These are phyloP conservation scores for Ustilago cynodontis DNA, from an alignment of 1,284 basidiomycete species.

Conservation along the genomic window DNA sequence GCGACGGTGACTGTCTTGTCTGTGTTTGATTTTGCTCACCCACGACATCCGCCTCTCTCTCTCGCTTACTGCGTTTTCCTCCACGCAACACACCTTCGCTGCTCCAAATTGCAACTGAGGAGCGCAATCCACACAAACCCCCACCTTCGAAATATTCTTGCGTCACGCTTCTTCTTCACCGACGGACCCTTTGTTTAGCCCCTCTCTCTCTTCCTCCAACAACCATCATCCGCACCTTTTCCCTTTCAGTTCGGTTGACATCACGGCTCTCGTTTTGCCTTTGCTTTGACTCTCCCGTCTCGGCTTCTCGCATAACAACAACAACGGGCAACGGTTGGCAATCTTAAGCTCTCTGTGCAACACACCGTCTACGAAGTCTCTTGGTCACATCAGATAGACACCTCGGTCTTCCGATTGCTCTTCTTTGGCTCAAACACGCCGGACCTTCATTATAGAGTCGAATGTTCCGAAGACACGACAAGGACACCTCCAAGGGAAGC, in stretches of 20 bases:
- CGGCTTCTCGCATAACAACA: background rate
- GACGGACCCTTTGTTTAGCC: conserved; percentile 2
- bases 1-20: background rate
- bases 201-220: background rate
- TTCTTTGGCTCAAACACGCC: conserved; percentile 5
- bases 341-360: background rate
- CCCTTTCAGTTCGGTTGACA: background rate
- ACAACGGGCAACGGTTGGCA: background rate
- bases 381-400: conserved; percentile 7
- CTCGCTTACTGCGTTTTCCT: background rate
- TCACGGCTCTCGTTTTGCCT: background rate
- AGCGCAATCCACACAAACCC: conserved; percentile 2
- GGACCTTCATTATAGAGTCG: conserved; percentile 8
- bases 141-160: conserved; percentile 1
- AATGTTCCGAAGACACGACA: conserved; percentile 54
- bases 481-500: conserved; percentile 51
- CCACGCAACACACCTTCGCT: conserved; percentile 10
- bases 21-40: conserved; percentile 5
- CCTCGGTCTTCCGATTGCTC: background rate
- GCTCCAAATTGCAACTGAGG: conserved; percentile 5
- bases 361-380: background rate
- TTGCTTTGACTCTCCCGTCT: background rate
- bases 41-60: conserved; percentile 9
- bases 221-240: background rate
- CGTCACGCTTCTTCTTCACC: conserved; percentile 7